Evolutionary conservation across 129 eudicot species (phyloP).

Genomic region (Rutidosis leptorrhynchoides): DNA sequence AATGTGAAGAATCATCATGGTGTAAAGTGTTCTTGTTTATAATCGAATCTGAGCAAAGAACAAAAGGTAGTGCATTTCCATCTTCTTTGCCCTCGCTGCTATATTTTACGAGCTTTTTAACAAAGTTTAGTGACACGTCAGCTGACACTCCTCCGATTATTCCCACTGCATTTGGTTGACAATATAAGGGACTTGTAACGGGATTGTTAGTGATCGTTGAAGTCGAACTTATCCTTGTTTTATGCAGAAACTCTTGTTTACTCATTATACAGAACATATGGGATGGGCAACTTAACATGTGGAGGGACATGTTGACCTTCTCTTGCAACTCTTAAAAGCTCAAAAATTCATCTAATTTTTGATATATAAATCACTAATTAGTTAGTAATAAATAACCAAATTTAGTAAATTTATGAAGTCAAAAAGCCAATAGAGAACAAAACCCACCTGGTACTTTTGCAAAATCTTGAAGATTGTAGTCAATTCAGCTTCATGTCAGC

Average conservation of each 20-base stretch:
- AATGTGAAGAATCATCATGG: conserved; percentile 22
- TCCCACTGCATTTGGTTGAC: conserved; percentile 47
- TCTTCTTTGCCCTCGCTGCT: conserved; percentile 38
- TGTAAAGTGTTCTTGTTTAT: conserved; percentile 13
- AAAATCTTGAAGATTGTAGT: conserved; percentile 14
- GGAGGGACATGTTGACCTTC: conserved; percentile 38
- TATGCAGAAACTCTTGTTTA: conserved; percentile 26
- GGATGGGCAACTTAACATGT: conserved; percentile 43
- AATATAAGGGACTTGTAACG: conserved; percentile 23
- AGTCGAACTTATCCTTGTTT: conserved; percentile 25
- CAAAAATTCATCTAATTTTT: neutral
- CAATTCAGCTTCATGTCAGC: conserved; percentile 18
- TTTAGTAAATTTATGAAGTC: neutral
- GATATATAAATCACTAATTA: too few relatives aligned
- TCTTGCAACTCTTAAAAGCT: conserved; percentile 1
- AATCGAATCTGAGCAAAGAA: conserved; percentile 58
- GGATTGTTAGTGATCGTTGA: conserved; percentile 4
- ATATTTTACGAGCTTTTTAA: conserved; percentile 46
- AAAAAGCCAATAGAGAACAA: conserved; percentile 11
- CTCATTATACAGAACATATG: conserved; percentile 28
- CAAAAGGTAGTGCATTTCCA: conserved; percentile 39
- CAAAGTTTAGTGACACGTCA: conserved; percentile 41
- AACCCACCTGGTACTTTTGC: conserved; percentile 28
- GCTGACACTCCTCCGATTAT: conserved; percentile 62
- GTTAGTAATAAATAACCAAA: neutral